Evolutionary conservation across 2,329 filamentous ascomycete genomes (phyloP).

Genomic region (Mycocentrospora acerina): DNA sequence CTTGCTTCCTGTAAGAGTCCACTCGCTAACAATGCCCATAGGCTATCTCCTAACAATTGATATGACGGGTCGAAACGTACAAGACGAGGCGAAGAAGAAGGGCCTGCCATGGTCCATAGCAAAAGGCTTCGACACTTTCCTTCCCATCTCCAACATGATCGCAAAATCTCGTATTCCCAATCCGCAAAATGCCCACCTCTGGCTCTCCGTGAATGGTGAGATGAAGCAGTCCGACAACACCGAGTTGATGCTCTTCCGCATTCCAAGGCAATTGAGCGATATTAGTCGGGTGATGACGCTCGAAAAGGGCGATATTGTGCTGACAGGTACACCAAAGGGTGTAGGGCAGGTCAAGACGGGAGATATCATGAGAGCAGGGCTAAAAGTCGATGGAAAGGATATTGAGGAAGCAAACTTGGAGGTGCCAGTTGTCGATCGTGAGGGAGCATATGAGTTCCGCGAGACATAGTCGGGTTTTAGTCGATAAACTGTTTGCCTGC

Average conservation of each 20-base stretch:
- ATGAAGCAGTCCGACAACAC: slow-evolving; percentile 83
- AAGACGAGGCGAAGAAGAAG: slow-evolving; percentile 96
- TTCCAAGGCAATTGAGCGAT: slow-evolving; percentile 83
- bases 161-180: slow-evolving; percentile 77
- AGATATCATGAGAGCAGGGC: slow-evolving; percentile 81
- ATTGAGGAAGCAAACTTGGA: slow-evolving; percentile 82
- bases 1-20: no score
- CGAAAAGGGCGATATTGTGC: slow-evolving; percentile 84
- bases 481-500: not conserved
- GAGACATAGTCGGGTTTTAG: slow-evolving; percentile 43
- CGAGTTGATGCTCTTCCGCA: slow-evolving; percentile 89
- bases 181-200: slow-evolving; percentile 86
- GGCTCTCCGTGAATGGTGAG: slow-evolving; percentile 79
- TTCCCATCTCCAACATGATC: slow-evolving; percentile 82
- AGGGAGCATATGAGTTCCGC: slow-evolving; percentile 72
- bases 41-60: slow-evolving; percentile 91
- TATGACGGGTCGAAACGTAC: slow-evolving; percentile 94
- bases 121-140: slow-evolving; percentile 97
- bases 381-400: slow-evolving; percentile 78
- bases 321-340: slow-evolving; percentile 97
- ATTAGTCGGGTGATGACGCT: slow-evolving; percentile 95
- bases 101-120: slow-evolving; percentile 94
- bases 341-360: slow-evolving; percentile 84
- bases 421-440: slow-evolving; percentile 78
- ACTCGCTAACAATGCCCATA: slow-evolving; percentile 32